Evolutionary conservation across 768 basidiomycete genomes (phyloP).

Genomic region (Agaricus sinodeliciosus): DNA sequence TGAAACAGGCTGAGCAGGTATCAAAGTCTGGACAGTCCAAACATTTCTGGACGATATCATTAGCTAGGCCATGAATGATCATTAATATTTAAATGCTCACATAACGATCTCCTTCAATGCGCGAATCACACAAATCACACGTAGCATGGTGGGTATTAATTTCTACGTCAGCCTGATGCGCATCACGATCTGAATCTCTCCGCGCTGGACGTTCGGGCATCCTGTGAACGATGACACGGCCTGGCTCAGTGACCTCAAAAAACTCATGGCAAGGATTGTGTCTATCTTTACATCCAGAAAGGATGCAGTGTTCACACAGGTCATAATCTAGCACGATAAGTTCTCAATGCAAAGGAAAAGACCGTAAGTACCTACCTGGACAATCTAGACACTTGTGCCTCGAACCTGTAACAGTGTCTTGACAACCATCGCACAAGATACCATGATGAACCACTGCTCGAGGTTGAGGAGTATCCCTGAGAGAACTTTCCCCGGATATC

Average conservation of each 20-base stretch:
- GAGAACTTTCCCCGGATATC: conserved; percentile 7
- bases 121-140: conserved; percentile 74
- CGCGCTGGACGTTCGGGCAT: conserved; percentile 26
- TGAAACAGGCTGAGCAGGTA: conserved; percentile 64
- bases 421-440: conserved; percentile 64
- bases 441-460: conserved; percentile 43
- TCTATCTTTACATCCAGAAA: conserved; percentile 36
- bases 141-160: conserved; percentile 50
- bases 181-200: neutral
- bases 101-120: conserved; percentile 65
- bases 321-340: conserved; percentile 52
- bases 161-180: conserved; percentile 11
- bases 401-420: conserved; percentile 48
- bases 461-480: neutral
- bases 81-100: conserved; percentile 38
- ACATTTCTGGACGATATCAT: conserved; percentile 53
- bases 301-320: conserved; percentile 56
- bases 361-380: conserved; percentile 35
- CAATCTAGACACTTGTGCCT: conserved; percentile 83
- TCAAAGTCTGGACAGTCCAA: conserved; percentile 80
- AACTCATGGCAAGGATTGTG: conserved; percentile 68
- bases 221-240: conserved; percentile 58
- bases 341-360: neutral
- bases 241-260: conserved; percentile 60
- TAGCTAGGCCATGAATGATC: neutral